These are phyloP conservation scores for Urochloa ruziziensis DNA, from an alignment of 176 grass and related monocot genomes.

Conservation along the genomic window DNA sequence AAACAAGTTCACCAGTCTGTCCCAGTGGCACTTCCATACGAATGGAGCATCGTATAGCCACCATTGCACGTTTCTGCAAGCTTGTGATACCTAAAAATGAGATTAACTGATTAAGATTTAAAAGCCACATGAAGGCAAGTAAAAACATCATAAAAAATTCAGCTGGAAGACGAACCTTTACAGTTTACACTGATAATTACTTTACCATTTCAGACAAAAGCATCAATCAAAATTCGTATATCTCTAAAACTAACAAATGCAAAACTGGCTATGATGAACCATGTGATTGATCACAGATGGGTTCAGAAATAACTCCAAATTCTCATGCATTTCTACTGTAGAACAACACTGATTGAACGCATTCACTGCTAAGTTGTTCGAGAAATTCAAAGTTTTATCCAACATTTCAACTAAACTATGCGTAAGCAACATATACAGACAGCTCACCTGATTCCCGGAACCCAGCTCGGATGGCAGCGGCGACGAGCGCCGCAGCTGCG, in stretches of 20 bases:
- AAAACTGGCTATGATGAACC: neutral
- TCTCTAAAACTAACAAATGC: neutral
- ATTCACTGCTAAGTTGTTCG: neutral
- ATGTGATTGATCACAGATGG: neutral
- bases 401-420: neutral
- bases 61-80: slow-evolving; percentile 76
- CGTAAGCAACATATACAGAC: neutral
- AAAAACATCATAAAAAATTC: neutral
- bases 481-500: slow-evolving; percentile 53
- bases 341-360: neutral
- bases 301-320: neutral
- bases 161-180: neutral
- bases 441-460: slow-evolving; percentile 76
- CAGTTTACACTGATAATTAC: neutral
- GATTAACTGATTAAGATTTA: neutral
- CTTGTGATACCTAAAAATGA: slow-evolving; percentile 76
- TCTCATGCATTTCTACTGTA: neutral
- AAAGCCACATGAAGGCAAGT: neutral
- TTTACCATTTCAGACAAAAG: neutral
- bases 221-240: neutral
- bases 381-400: neutral
- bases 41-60: slow-evolving; percentile 89
- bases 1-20: slow-evolving; percentile 47
- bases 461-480: slow-evolving; percentile 56
- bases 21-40: slow-evolving; percentile 93